Conservation (phyloP, 139 green algal species). For the Picochlorum sp. region DNA sequence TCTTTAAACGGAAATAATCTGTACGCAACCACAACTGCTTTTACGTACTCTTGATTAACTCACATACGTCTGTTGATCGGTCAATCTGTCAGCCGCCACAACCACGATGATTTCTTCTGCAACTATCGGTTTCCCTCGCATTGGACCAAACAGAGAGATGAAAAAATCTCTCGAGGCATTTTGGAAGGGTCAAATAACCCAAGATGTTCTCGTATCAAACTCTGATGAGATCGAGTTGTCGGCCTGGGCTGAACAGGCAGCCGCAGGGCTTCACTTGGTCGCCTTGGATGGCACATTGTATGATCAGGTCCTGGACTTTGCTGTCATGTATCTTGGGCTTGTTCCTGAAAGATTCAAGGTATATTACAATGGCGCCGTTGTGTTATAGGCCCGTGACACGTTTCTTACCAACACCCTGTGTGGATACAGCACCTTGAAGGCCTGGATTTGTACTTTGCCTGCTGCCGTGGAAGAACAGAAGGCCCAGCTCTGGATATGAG, state of each 20-base stretch:
- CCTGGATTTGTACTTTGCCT: slow-evolving; percentile 73
- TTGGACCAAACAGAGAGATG: slow-evolving; percentile 68
- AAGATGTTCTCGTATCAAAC: slow-evolving; percentile 38
- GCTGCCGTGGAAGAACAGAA: slow-evolving; percentile 55
- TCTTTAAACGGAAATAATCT: too few relatives aligned
- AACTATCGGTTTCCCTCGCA: slow-evolving; percentile 63
- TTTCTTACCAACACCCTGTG: slow-evolving; percentile 12
- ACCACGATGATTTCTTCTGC: too few relatives aligned
- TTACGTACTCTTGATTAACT: too few relatives aligned
- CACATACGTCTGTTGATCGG: too few relatives aligned
- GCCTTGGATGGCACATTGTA: slow-evolving; percentile 76
- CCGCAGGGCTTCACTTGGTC: slow-evolving; percentile 44
- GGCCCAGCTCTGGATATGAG: slow-evolving; percentile 71
- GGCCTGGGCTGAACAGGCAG: slow-evolving; percentile 43
- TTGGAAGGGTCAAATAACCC: slow-evolving; percentile 43
- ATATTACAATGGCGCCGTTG: too few relatives aligned
- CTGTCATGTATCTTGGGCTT: slow-evolving; percentile 50
- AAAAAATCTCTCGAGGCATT: slow-evolving; percentile 73
- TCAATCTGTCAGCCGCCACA: too few relatives aligned
- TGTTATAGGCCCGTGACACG: neutral
- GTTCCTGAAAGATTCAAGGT: slow-evolving; percentile 60
- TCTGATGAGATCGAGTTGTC: slow-evolving; percentile 19
- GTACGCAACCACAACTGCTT: too few relatives aligned
- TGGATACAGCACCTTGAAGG: slow-evolving; percentile 14
- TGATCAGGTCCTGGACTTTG: slow-evolving; percentile 80